Base-by-base conservation (phyloP, 352 stramenopile genomes). In the Phytopythium delawarense region DNA sequence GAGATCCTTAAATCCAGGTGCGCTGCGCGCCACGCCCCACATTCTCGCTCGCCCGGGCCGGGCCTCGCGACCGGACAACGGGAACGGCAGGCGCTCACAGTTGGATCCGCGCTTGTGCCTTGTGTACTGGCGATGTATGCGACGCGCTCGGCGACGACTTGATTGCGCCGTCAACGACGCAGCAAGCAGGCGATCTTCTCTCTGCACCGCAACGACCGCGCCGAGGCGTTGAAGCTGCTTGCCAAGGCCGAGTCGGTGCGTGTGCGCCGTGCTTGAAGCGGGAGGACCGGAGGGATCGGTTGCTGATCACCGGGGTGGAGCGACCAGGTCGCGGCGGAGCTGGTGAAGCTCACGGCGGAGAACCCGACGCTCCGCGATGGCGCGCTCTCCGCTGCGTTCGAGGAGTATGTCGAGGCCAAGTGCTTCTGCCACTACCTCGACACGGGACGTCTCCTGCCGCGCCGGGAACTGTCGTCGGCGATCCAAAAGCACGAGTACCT, bases 151-250 rank as follows among this genome's bases (percentile, higher is more conserved):
- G 2, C 18, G 20, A 44, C 13, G 39, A 6, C 15, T 13, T 44
- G 39, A 44, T 44, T 44, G 39, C 39, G 39, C 39, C 9, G 13
- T 12, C 39, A 7, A 44, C 20, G 44, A 3, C 20, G 23, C 55
- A 92, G 92, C 62, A 98, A 98, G 67, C 88, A 98, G 66, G 84
- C 91, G 42, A 98, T 98, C 64, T 98, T 97, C 64, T 89, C 88
- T 12, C 75, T 98, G 49, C 96, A 98, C 85, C 91, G 96, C 12
- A 81, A 75, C 21, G 87, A 98, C 60, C 66, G 62, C 18, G 61
- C 70, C 1, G 69, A 83, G 37, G 90, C 95, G 12, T 81, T 46
- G 2, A 75, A 67, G 53, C 59, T 89, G 59, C 64, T 89, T 35
- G 55, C 44, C 30, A 81, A 75, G 32, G 84, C 84, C 1, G 80